Evolutionary conservation across 2,329 filamentous ascomycete genomes (phyloP).

Genomic region (Colletotrichum sp.): DNA sequence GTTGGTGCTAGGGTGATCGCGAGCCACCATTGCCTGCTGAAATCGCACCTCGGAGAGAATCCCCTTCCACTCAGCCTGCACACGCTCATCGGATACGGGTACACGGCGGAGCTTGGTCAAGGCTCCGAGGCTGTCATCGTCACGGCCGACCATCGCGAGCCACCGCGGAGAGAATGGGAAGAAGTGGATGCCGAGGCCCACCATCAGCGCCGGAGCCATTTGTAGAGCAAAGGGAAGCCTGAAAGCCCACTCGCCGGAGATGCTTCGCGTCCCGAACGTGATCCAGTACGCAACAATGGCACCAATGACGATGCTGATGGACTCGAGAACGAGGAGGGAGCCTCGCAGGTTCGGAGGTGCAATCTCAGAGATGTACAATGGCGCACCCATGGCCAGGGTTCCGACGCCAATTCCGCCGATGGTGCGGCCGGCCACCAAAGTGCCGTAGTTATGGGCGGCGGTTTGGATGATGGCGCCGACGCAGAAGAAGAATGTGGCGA

Average conservation of each 20-base stretch:
- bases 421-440: conserved; percentile 29
- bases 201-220: conserved; percentile 42
- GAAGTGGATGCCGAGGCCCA: conserved; percentile 47
- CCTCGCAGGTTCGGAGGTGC: conserved; percentile 42
- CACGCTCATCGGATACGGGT: conserved; percentile 43
- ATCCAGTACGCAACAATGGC: conserved; percentile 60
- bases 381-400: conserved; percentile 32
- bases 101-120: conserved; percentile 45
- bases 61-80: conserved; percentile 52
- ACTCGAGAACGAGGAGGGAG: conserved; percentile 52
- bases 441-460: conserved; percentile 28
- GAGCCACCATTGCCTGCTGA: conserved; percentile 42
- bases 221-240: conserved; percentile 53
- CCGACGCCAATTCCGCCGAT: conserved; percentile 35
- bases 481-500: conserved; percentile 42
- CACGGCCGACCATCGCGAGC: conserved; percentile 42
- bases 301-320: conserved; percentile 56
- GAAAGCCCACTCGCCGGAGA: conserved; percentile 46
- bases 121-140: conserved; percentile 41
- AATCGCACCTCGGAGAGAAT: conserved; percentile 54
- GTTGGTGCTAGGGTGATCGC: conserved; percentile 37
- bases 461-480: conserved; percentile 47
- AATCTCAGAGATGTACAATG: conserved; percentile 37
- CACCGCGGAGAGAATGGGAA: conserved; percentile 52
- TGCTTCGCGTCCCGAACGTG: conserved; percentile 53